These are phyloP conservation scores for Pholiota adiposa DNA, from an alignment of 1,284 basidiomycete species.

Conservation along the genomic window DNA sequence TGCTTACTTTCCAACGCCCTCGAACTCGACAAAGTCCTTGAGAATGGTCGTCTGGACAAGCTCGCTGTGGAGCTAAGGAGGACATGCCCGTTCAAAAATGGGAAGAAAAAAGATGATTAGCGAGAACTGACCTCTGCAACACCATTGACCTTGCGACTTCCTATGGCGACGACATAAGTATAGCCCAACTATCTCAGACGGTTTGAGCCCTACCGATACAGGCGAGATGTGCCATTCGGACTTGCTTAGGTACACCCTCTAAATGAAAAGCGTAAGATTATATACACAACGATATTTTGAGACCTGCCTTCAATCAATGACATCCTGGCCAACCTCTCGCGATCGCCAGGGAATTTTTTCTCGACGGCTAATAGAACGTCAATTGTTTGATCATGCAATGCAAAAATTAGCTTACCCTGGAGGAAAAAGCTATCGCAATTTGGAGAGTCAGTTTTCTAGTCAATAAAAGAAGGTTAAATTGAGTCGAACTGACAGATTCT, in stretches of 20 bases:
- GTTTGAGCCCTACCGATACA: constrained; percentile 58
- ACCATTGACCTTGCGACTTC: constrained; percentile 89
- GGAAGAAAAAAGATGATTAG: neutral
- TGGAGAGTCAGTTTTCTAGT: constrained; percentile 1
- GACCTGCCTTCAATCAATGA: constrained; percentile 81
- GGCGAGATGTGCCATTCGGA: constrained; percentile 88
- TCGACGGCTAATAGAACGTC: constrained; percentile 67
- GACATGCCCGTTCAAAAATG: neutral
- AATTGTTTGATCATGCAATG: constrained; percentile 15
- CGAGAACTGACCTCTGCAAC: constrained; percentile 86
- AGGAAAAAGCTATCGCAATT: constrained; percentile 56
- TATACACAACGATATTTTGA: neutral
- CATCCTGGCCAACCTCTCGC: constrained; percentile 82
- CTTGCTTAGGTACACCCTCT: constrained; percentile 85
- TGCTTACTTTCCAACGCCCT: constrained; percentile 74
- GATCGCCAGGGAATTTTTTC: constrained; percentile 85
- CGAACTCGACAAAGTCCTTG: constrained; percentile 91
- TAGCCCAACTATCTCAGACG: neutral
- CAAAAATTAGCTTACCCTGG: constrained; percentile 46
- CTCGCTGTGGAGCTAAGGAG: constrained; percentile 67
- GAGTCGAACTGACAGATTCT: constrained; percentile 34
- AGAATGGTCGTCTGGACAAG: constrained; percentile 80
- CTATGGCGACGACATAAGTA: constrained; percentile 31
- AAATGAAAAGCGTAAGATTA: constrained; percentile 8
- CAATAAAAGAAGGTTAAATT: constrained; percentile 1